Evolutionary conservation across 2,329 filamentous ascomycete genomes (phyloP).

Genomic region (Fusarium palustre): DNA sequence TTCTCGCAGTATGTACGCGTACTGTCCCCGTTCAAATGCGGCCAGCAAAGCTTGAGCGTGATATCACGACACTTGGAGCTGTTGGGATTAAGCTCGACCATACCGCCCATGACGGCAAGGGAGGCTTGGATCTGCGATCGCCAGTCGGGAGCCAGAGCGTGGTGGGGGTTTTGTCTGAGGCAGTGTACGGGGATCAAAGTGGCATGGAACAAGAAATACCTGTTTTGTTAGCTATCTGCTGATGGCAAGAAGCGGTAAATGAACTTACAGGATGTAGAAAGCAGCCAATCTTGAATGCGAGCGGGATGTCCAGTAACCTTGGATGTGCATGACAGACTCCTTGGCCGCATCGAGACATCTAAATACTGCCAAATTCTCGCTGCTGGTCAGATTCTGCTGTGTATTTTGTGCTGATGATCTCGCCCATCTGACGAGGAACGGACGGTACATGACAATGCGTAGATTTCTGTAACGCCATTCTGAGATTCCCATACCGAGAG

Average conservation of each 20-base stretch:
- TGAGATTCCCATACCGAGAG: constrained; percentile 24
- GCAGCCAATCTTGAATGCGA: constrained; percentile 28
- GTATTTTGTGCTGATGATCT: constrained; percentile 8
- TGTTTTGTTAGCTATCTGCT: neutral
- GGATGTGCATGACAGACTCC: constrained; percentile 19
- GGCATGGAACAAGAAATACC: constrained; percentile 32
- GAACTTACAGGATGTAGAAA: constrained; percentile 30
- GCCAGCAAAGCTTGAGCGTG: constrained; percentile 38
- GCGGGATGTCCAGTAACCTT: constrained; percentile 24
- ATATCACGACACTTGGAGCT: constrained; percentile 40
- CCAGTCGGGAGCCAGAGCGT: constrained; percentile 25
- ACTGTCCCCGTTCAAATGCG: constrained; percentile 26
- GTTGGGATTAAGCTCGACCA: constrained; percentile 37
- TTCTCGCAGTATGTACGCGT: constrained; percentile 18
- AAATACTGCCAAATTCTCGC: constrained; percentile 26
- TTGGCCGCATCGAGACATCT: constrained; percentile 30
- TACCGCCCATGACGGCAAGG: constrained; percentile 29
- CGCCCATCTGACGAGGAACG: constrained; percentile 31
- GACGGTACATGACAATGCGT: constrained; percentile 32
- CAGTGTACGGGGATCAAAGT: constrained; percentile 34
- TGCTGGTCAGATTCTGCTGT: constrained; percentile 27
- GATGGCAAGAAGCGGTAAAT: no score
- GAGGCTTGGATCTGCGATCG: constrained; percentile 35
- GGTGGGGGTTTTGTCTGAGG: constrained; percentile 22
- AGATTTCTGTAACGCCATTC: constrained; percentile 31